Conservation (phyloP, 1,284 basidiomycete genomes). For the Erythrobasidium hasegawianum region DNA sequence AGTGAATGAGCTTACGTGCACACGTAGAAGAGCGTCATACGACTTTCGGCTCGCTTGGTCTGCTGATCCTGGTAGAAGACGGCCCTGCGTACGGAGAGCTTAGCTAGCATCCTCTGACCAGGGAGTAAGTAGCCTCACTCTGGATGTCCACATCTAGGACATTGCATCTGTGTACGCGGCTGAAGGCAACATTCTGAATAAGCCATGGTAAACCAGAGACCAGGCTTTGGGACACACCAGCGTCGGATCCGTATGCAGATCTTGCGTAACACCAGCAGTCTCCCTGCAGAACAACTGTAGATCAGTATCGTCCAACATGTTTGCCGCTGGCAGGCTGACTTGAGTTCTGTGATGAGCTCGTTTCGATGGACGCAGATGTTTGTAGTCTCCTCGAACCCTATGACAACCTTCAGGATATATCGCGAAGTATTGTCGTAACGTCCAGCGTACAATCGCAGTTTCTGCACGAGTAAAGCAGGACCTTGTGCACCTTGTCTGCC, state of each 20-base stretch:
- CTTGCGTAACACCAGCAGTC: slow-evolving; percentile 83
- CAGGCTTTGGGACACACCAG: slow-evolving; percentile 56
- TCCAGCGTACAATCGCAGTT: slow-evolving; percentile 72
- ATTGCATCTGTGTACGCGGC: slow-evolving; percentile 28
- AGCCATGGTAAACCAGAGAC: not conserved
- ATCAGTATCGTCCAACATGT: no score
- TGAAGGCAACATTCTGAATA: not conserved
- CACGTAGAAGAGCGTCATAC: slow-evolving; percentile 87
- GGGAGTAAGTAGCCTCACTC: slow-evolving; percentile 29
- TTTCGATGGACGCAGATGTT: slow-evolving; percentile 89
- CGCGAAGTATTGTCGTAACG: not conserved
- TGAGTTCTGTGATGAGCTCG: slow-evolving; percentile 85
- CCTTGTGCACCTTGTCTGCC: slow-evolving; percentile 76
- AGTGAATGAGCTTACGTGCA: slow-evolving; percentile 57
- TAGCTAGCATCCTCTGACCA: no score
- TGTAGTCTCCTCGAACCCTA: slow-evolving; percentile 63
- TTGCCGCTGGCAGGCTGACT: slow-evolving; percentile 70
- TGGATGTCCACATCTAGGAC: slow-evolving; percentile 29
- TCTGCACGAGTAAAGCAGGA: slow-evolving; percentile 85
- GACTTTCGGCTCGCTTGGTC: slow-evolving; percentile 84
- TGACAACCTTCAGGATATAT: not conserved
- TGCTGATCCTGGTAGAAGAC: slow-evolving; percentile 85
- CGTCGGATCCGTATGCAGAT: slow-evolving; percentile 84
- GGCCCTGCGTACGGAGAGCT: no score
- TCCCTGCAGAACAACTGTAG: slow-evolving; percentile 63